phyloP scores from a whole-genome alignment of 2,329 filamentous ascomycete species.

The Ophiostoma triangulosporum region DNA sequence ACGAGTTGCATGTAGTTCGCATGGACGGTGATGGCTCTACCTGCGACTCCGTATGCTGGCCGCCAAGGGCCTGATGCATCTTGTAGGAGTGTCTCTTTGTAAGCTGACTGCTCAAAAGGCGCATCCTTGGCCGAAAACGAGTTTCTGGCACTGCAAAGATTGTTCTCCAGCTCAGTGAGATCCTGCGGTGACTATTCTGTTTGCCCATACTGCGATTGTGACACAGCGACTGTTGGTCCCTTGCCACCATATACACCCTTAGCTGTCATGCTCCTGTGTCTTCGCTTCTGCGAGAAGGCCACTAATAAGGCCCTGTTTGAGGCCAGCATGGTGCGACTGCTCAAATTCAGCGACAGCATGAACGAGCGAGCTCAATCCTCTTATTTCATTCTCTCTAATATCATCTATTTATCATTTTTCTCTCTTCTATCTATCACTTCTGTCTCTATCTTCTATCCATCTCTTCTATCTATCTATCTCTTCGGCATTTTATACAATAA shows the following conservation, averaged over 20 bases:
- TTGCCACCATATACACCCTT: not conserved
- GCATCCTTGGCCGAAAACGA: too few relatives aligned
- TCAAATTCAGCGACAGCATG: constrained; percentile 11
- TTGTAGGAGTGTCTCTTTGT: not conserved
- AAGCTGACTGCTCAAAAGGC: not conserved
- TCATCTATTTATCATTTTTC: too few relatives aligned
- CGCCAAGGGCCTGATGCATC: not conserved
- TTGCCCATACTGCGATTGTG: not conserved
- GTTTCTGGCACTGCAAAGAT: not conserved
- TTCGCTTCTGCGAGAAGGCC: constrained; percentile 12
- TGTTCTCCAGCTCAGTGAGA: not conserved
- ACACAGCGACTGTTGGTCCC: not conserved
- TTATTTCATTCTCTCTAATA: too few relatives aligned
- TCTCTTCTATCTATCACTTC: too few relatives aligned
- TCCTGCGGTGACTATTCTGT: not conserved
- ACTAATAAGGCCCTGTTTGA: constrained; percentile 8
- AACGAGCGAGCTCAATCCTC: too few relatives aligned
- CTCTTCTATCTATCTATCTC: too few relatives aligned
- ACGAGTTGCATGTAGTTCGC: not conserved
- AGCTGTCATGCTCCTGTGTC: too few relatives aligned
- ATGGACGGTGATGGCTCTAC: not conserved
- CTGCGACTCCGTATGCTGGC: not conserved
- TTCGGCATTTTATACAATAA: too few relatives aligned
- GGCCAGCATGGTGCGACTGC: constrained; percentile 11
- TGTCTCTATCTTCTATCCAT: too few relatives aligned